Evolutionary conservation across 352 stramenopile genomes (phyloP), one percentile per base, ranked within the genome.

Genomic region (Pythium rishiriense): DNA sequence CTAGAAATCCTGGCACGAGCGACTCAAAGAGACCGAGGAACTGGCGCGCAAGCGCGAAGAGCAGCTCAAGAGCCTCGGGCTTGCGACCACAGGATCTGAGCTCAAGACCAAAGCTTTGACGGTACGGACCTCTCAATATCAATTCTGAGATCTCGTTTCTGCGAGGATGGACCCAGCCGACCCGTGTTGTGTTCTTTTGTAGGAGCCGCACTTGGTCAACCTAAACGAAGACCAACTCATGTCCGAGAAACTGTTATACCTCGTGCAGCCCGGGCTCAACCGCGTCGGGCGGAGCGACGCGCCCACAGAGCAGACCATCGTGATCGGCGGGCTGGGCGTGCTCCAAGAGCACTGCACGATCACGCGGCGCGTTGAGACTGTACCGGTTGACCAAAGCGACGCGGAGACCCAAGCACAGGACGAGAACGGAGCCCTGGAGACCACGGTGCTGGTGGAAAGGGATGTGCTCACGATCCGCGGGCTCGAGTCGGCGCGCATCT

Each of bases 151-250:
- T n/a, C n/a, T n/a, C n/a, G n/a, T n/a, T n/a, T n/a, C n/a, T n/a
- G n/a, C n/a, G n/a, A n/a, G n/a, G n/a, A n/a, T n/a, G n/a, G n/a
- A 57, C 15, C 17, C 9, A 31, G 19, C 9, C 29, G 15, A 10
- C 31, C 10, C 31, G 31, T 5, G 31, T 10, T 35, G 31, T 35
- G 5, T 2, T 56, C 12, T 24, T 6, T 3, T 8, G 2, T 41
- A 85, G 72, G 80, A 93, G 43, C 84, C 88, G 17, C 86, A 96
- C 47, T 57, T 97, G 3, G 66, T 94, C 41, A 97, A 97, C 45
- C 60, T 97, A 28, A 91, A 96, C 46, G 86, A 97, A 78, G 88
- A 97, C 41, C 84, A 89, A 31, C 70, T 89, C 33, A 94, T 96
- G 88, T 82, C 78, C 1, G 86, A 92, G 59, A 91, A 93, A 48